Base-by-base conservation (phyloP, 1,284 basidiomycete genomes). In the Ceratobasidium theobromae region DNA sequence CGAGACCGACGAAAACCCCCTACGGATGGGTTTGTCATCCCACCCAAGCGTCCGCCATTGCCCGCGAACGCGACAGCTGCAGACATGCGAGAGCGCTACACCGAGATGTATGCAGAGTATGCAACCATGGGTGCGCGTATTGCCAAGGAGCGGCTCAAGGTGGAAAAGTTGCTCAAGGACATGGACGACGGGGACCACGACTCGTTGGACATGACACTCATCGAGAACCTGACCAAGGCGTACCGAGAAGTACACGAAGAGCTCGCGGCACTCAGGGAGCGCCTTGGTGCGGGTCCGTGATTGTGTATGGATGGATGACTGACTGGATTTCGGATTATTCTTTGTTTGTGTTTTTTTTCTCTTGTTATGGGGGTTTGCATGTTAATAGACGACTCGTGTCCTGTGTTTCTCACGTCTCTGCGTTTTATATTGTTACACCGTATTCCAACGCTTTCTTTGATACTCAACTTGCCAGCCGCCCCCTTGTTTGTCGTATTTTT, bases 191-290 rank as follows among this genome's bases (percentile, higher is more conserved):
- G 57, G 14, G 57, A 60, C 23, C 57, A 60, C 32, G 57, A 60
- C 1, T 23, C 43, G 28, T 11, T 60, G 12, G 57, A 60, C 21
- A 32, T 18, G 4, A 12, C 57, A 8, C 32, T 45, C 3, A 32
- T 60, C 9, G 57, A 60, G 57, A 60, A 32, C 16, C 21, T 60
- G 45, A 49, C 57, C 57, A 60, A 60, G 57, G 57, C 57, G 32
- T 60, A 60, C 33, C 57, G 45, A 49, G 57, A 60, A 2, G 57
- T 45, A 23, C 57, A 60, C 57, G 57, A 60, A 32, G 57, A 60
- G 46, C 57, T 60, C 43, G 45, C 23, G 2, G 57, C 43, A 25
- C 57, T 60, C 45, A 60, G 43, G 23, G 45, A n/a, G 16, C 57
- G 57, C 16, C 23, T 49, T 23, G 40, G 27, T 14, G 28, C 41